Evolutionary conservation across 306 rosid genomes (phyloP).

Genomic region (Dalbergia oliveri): DNA sequence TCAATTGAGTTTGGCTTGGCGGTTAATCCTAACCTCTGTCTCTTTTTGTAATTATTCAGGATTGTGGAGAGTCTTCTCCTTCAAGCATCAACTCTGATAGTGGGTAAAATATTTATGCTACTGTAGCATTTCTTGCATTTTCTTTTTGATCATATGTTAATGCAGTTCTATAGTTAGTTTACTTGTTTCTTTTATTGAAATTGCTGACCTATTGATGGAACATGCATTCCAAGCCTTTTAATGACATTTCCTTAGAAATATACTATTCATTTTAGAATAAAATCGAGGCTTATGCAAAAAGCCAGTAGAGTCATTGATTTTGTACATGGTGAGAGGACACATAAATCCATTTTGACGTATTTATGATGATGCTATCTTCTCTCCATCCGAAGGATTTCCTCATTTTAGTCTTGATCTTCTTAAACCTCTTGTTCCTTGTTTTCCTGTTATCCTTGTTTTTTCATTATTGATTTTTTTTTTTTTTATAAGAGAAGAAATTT

Average conservation of each 20-base stretch:
- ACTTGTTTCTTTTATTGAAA: conserved; percentile 25
- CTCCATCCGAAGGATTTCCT: conserved; percentile 26
- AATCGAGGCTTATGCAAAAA: conserved; percentile 1
- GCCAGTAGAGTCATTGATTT: conserved; percentile 14
- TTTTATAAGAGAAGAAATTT: too few species aligned
- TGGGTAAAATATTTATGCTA: conserved; percentile 60
- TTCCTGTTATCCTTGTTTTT: too few species aligned
- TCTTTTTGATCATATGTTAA: conserved; percentile 29
- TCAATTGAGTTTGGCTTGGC: conserved; percentile 5
- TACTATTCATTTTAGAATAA: conserved; percentile 24
- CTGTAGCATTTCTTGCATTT: conserved; percentile 32
- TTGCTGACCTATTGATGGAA: conserved; percentile 12
- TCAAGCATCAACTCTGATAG: conserved; percentile 57
- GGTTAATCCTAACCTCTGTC: conserved; percentile 37
- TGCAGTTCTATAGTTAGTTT: conserved; percentile 1
- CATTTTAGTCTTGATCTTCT: neutral
- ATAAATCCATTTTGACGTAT: neutral
- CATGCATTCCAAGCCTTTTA: conserved; percentile 24
- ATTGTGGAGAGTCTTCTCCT: conserved; percentile 60
- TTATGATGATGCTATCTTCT: conserved; percentile 19
- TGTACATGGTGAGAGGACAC: conserved; percentile 20
- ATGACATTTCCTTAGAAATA: conserved; percentile 19
- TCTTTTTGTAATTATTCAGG: conserved; percentile 55
- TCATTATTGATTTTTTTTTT: too few species aligned
- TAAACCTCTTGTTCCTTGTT: too few species aligned